Evolutionary conservation across 2,329 filamentous ascomycete genomes (phyloP).

Genomic region (Aspergillus nomiae): DNA sequence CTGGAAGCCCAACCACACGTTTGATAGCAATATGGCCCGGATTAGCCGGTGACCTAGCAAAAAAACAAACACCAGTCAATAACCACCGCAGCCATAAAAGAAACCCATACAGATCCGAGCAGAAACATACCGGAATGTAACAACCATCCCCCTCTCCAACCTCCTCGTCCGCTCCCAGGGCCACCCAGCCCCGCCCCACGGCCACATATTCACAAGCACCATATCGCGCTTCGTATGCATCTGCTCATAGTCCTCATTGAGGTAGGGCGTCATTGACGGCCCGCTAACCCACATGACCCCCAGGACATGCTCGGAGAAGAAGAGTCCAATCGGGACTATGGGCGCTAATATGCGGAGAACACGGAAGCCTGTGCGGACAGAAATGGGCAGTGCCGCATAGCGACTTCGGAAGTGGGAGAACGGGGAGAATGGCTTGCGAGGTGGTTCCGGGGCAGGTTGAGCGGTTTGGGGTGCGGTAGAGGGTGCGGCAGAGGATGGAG

Average conservation of each 20-base stretch:
- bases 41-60: constrained; percentile 66
- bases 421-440: constrained; percentile 20
- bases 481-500: not conserved
- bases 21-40: constrained; percentile 75
- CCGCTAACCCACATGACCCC: constrained; percentile 47
- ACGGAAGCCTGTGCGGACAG: constrained; percentile 29
- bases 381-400: constrained; percentile 30
- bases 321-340: constrained; percentile 39
- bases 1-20: constrained; percentile 76
- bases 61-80: not conserved
- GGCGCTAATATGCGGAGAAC: constrained; percentile 33
- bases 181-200: constrained; percentile 53
- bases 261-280: constrained; percentile 73
- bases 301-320: constrained; percentile 44
- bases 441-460: constrained; percentile 3
- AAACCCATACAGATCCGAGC: not conserved
- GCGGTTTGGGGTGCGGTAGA: not conserved
- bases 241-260: constrained; percentile 66
- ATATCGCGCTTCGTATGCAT: constrained; percentile 42
- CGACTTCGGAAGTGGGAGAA: constrained; percentile 29
- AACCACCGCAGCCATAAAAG: constrained; percentile 1
- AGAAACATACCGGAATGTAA: constrained; percentile 57
- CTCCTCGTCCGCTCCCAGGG: constrained; percentile 52
- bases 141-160: constrained; percentile 71
- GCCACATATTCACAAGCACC: constrained; percentile 46